These are phyloP conservation scores for Penicillium manginii DNA, from an alignment of 495 filamentous ascomycete genomes.

Conservation along the genomic window DNA sequence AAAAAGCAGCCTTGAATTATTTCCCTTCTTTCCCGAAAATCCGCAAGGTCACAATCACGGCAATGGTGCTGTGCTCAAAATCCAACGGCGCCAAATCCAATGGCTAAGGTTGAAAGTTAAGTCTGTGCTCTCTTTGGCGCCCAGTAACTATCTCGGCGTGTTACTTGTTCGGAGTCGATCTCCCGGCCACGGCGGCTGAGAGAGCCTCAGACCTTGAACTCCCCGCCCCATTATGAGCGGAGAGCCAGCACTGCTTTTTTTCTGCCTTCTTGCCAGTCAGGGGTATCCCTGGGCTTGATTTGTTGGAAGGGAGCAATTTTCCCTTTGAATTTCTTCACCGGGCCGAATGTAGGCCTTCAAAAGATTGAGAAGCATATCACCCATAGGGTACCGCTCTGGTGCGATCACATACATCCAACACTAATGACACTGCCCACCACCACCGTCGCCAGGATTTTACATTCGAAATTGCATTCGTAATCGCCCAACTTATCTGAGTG, in stretches of 20 bases:
- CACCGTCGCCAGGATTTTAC: not conserved
- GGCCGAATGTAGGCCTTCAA: not conserved
- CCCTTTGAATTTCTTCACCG: not conserved
- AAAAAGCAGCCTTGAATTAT: not conserved
- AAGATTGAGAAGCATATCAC: not conserved
- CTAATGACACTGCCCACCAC: slow-evolving; percentile 1
- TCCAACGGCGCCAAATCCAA: slow-evolving; percentile 41
- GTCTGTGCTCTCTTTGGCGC: slow-evolving; percentile 41
- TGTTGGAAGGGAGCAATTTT: not conserved
- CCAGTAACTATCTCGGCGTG: slow-evolving; percentile 26
- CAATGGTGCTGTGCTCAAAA: slow-evolving; percentile 5
- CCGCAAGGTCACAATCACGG: not conserved
- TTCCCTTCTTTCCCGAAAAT: not conserved
- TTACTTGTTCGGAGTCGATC: slow-evolving; percentile 25
- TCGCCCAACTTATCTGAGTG: not conserved
- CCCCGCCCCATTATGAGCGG: not conserved
- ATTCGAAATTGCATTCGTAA: not conserved
- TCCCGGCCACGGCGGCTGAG: slow-evolving; percentile 12
- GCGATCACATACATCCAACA: slow-evolving; percentile 9
- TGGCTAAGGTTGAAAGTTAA: slow-evolving; percentile 6
- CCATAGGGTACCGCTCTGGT: not conserved
- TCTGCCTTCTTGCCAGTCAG: not conserved
- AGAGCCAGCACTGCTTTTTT: not conserved
- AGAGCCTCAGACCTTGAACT: slow-evolving; percentile 5
- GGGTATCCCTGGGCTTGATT: not conserved